Conservation (phyloP, 169 alveolate genomes). For the Plasmodium reichenowi region DNA sequence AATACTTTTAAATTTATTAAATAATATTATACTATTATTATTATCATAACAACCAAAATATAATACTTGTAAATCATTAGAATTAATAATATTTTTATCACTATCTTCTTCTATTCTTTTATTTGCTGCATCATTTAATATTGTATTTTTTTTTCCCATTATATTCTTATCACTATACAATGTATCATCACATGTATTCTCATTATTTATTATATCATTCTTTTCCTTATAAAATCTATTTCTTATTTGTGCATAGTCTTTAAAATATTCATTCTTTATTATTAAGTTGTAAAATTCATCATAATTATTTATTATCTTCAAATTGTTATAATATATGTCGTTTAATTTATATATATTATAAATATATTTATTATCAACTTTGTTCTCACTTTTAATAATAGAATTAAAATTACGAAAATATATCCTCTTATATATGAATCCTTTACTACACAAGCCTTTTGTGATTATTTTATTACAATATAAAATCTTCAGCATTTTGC, state of each 20-base stretch:
- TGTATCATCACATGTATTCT: background rate
- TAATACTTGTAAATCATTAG: slow-evolving; percentile 59
- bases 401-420: no score
- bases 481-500: no score
- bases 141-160: slow-evolving; percentile 9
- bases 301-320: slow-evolving; percentile 66
- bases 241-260: slow-evolving; percentile 44
- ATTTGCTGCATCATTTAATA: slow-evolving; percentile 15
- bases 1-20: slow-evolving; percentile 64
- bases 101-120: slow-evolving; percentile 14
- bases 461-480: no score
- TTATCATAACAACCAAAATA: slow-evolving; percentile 74
- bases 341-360: slow-evolving; percentile 59
- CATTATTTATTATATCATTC: background rate
- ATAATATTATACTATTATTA: slow-evolving; percentile 47
- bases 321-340: slow-evolving; percentile 44
- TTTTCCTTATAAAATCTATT: background rate
- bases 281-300: slow-evolving; percentile 56
- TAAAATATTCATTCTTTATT: slow-evolving; percentile 67
- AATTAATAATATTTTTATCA: slow-evolving; percentile 43
- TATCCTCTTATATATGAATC: no score
- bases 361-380: slow-evolving; percentile 42
- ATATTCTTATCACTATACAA: slow-evolving; percentile 5
- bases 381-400: background rate
- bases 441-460: no score